Conservation (phyloP, 805 yeast genomes). For the Starmerella vaccinii region DNA sequence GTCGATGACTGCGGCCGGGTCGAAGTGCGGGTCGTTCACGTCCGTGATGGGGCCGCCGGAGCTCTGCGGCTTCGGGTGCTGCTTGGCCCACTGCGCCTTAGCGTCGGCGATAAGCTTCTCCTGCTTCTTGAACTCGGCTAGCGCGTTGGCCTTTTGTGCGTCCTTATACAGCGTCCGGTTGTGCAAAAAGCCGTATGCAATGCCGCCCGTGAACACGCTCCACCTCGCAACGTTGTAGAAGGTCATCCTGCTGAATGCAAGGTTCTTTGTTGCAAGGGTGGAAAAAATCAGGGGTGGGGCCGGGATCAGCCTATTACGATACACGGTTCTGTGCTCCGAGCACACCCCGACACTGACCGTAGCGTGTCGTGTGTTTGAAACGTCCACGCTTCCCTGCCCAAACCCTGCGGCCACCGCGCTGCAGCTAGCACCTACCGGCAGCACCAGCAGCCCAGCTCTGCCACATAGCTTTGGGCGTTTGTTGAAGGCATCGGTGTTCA, state of each 20-base stretch:
- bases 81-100: slow-evolving; percentile 73
- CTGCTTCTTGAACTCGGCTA: slow-evolving; percentile 50
- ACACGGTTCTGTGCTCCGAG: background rate
- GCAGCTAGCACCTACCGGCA: background rate
- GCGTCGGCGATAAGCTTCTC: slow-evolving; percentile 77
- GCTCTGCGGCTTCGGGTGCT: slow-evolving; percentile 39
- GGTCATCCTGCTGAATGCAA: slow-evolving; percentile 19
- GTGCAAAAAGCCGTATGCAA: slow-evolving; percentile 79
- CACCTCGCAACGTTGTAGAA: slow-evolving; percentile 54
- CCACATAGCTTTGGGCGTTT: too few relatives aligned
- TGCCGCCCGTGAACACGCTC: slow-evolving; percentile 80
- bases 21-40: slow-evolving; percentile 85
- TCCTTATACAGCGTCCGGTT: slow-evolving; percentile 55
- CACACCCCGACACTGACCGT: background rate
- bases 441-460: background rate
- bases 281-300: slow-evolving; percentile 6
- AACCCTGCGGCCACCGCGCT: too few relatives aligned
- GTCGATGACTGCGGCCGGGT: slow-evolving; percentile 44
- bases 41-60: slow-evolving; percentile 41
- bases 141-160: slow-evolving; percentile 50
- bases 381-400: too few relatives aligned
- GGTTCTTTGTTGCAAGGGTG: background rate
- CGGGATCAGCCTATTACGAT: slow-evolving; percentile 12
- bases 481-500: too few relatives aligned
- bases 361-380: background rate